A percentile compares a stretch with the other conserved stretches of the same genome.
Conservation (phyloP, 148 eudicot genomes). For the Chenopodium formosanum region DNA sequence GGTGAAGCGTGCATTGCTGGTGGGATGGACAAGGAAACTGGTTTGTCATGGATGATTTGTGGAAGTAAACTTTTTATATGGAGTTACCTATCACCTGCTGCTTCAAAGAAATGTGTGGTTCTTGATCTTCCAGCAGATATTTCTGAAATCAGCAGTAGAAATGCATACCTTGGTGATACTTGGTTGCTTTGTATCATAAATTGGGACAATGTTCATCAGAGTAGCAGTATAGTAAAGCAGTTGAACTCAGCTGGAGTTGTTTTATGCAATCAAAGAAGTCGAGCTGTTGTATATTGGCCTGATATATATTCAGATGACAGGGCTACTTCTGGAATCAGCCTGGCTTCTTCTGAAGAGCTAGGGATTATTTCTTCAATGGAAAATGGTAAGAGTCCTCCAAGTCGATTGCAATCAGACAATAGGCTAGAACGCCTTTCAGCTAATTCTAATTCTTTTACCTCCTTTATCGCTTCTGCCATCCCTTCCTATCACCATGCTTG, state of each 20-base stretch:
- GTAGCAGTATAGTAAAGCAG: slow-evolving; percentile 36
- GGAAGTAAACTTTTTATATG: slow-evolving; percentile 74
- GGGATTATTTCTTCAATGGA: slow-evolving; percentile 33
- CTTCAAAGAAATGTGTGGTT: slow-evolving; percentile 65
- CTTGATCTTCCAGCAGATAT: slow-evolving; percentile 62
- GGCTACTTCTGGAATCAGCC: slow-evolving; percentile 40
- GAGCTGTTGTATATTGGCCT: slow-evolving; percentile 72
- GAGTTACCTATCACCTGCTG: slow-evolving; percentile 74
- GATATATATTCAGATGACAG: slow-evolving; percentile 56
- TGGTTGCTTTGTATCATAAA: slow-evolving; percentile 67
- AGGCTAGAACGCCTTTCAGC: slow-evolving; percentile 40
- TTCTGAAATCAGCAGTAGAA: slow-evolving; percentile 37
- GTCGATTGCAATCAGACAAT: slow-evolving; percentile 32
- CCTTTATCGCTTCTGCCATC: slow-evolving; percentile 69
- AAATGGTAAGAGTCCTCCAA: slow-evolving; percentile 39
- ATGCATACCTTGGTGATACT: slow-evolving; percentile 35
- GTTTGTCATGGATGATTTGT: slow-evolving; percentile 80
- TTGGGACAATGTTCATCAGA: slow-evolving; percentile 49
- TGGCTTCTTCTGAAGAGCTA: slow-evolving; percentile 46
- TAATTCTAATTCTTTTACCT: slow-evolving; percentile 49
- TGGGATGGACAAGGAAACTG: slow-evolving; percentile 83
- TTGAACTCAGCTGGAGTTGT: slow-evolving; percentile 62
- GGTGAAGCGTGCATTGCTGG: slow-evolving; percentile 70
- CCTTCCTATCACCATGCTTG: slow-evolving; percentile 44
- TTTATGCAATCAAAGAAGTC: slow-evolving; percentile 61